Evolutionary conservation across 2,329 filamentous ascomycete species (phyloP), one percentile per base, ranked within the genome.

Genomic region (Aspergillus puulaauensis): DNA sequence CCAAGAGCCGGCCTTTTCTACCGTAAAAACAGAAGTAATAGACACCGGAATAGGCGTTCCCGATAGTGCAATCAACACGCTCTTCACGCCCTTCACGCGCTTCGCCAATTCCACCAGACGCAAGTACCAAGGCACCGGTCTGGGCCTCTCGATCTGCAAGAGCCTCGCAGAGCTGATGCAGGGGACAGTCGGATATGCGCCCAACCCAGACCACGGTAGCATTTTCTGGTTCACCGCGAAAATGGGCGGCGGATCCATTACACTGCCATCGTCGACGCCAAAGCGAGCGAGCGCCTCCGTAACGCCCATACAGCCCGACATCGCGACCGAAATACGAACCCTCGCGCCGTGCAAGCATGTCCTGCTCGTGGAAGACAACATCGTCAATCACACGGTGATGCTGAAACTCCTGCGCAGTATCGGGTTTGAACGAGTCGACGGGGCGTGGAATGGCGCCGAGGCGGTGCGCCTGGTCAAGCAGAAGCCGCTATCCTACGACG

Each of bases 121-220:
- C 61, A 75, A 75, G 50, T 83, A 82, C 57, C 81, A 83, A 60
- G 82, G 83, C 3, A 85, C 82, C 5, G 83, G 83, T 0, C 71
- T 86, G 2, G 83, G 83, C 2, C 70, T 86, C 3, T 82, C 81
- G 9, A 86, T 86, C 39, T 83, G 81, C 61, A 85, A 84, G 64
- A 82, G 79, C 53, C 66, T 86, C 11, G 79, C 79, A 1, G 80
- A 83, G 64, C 73, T 84, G 23, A 84, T 85, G 82, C 81, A 80
- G 21, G 84, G 84, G 1, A 69, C 77, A 3, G 77, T 83, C 17
- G 79, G 80, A 4, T 82, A 76, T 47, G 64, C 63, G 21, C 62
- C 70, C 0, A 83, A 84, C 52, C 75, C 76, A 0, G 74, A 78
- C 3, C 68, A 67, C 1, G 82, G 82, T 7, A 83, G 81, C 63